Evolutionary conservation across 768 basidiomycete genomes (phyloP).

Genomic region (Tylopilus plumbeoviolaceoides): DNA sequence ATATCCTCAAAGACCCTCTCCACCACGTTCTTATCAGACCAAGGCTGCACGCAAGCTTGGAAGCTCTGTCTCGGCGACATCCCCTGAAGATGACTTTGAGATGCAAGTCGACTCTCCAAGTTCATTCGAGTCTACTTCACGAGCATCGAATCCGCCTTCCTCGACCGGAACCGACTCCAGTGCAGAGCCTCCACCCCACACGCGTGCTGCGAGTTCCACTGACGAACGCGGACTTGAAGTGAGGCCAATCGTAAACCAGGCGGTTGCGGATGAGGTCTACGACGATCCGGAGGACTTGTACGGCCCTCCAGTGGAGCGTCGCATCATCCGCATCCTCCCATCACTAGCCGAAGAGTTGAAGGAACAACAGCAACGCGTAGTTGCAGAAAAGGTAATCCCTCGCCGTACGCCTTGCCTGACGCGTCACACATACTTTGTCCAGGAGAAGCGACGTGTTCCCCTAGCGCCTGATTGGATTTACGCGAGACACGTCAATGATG

Average conservation of each 20-base stretch:
- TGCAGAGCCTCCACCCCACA: neutral
- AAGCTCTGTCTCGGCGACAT: neutral
- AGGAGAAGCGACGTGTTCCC: conserved; percentile 13
- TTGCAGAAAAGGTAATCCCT: conserved; percentile 14
- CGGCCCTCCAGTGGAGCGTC: conserved; percentile 25
- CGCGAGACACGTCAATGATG: conserved; percentile 17
- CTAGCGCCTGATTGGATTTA: conserved; percentile 26
- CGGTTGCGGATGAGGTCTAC: neutral
- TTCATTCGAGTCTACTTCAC: neutral
- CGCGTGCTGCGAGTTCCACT: neutral
- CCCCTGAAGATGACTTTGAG: conserved; percentile 9
- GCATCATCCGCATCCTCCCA: conserved; percentile 25
- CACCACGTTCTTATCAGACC: neutral
- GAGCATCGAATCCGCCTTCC: neutral
- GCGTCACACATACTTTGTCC: neutral
- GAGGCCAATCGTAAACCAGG: conserved; percentile 1
- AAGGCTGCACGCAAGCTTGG: neutral
- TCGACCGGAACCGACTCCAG: neutral
- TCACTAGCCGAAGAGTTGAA: conserved; percentile 23
- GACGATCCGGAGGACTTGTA: conserved; percentile 28
- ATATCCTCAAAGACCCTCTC: neutral
- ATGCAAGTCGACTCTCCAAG: conserved; percentile 10
- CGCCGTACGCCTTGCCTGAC: neutral
- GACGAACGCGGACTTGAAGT: neutral
- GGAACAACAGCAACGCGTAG: conserved; percentile 17